Evolutionary conservation across 371 early-diverging fungal genomes (phyloP).

Genomic region (Amoeboradix gromovi): DNA sequence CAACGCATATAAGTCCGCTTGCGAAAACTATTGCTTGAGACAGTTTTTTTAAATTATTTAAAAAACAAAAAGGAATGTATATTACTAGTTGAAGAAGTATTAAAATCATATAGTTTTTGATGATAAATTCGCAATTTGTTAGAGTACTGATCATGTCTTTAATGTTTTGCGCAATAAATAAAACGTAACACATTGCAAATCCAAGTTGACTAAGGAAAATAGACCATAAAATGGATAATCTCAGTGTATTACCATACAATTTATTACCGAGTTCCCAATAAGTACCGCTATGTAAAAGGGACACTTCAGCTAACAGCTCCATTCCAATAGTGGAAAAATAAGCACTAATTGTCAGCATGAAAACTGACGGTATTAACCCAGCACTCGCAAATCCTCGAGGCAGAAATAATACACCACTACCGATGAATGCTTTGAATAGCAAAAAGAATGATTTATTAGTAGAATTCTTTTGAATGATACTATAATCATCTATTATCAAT

Average conservation of each 20-base stretch:
- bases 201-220: slow-evolving; percentile 43
- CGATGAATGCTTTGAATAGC: slow-evolving; percentile 54
- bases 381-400: slow-evolving; percentile 21
- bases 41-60: slow-evolving; percentile 54
- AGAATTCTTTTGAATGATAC: slow-evolving; percentile 7
- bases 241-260: slow-evolving; percentile 46
- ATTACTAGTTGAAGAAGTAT: slow-evolving; percentile 31
- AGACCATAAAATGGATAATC: slow-evolving; percentile 37
- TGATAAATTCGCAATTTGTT: slow-evolving; percentile 14
- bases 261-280: slow-evolving; percentile 67
- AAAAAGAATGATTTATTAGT: slow-evolving; percentile 50
- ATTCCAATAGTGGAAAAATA: slow-evolving; percentile 27
- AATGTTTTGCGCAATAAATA: slow-evolving; percentile 49
- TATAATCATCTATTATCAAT: background rate
- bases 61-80: slow-evolving; percentile 49
- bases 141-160: slow-evolving; percentile 30
- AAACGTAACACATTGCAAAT: slow-evolving; percentile 43
- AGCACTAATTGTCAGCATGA: slow-evolving; percentile 34
- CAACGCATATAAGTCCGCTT: slow-evolving; percentile 50
- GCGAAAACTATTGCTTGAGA: slow-evolving; percentile 53
- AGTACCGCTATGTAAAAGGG: background rate
- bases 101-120: slow-evolving; percentile 12
- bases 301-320: slow-evolving; percentile 22
- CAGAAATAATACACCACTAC: slow-evolving; percentile 57
- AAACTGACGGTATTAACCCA: slow-evolving; percentile 26